Evolutionary conservation across 805 yeast species (phyloP).

Genomic region (Spencermartinsiella europaea): DNA sequence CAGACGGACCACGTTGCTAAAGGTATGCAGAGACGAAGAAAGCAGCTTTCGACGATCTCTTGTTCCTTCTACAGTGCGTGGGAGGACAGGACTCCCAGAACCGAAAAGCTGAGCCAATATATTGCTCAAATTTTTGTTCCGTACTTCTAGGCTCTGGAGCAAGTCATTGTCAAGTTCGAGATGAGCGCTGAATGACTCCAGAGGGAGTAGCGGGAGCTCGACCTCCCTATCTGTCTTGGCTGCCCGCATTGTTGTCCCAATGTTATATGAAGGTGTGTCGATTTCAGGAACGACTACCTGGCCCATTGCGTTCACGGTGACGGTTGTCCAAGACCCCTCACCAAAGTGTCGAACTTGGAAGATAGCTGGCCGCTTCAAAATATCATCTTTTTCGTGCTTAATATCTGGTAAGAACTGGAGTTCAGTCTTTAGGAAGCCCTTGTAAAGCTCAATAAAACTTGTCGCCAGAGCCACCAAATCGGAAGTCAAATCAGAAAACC

Average conservation of each 20-base stretch:
- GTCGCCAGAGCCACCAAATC: conserved; percentile 9
- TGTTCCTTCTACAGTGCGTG: conserved; percentile 7
- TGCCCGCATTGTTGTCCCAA: not conserved
- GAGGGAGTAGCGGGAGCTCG: conserved; percentile 5
- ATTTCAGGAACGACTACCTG: conserved; percentile 7
- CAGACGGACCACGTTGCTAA: conserved; percentile 15
- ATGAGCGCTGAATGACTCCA: conserved; percentile 19
- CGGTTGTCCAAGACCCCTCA: conserved; percentile 17
- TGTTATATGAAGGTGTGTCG: not conserved
- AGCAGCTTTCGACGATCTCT: conserved; percentile 16
- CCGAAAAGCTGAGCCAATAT: conserved; percentile 9
- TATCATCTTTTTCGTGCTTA: conserved; percentile 6
- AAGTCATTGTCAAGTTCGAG: conserved; percentile 14
- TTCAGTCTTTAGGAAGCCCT: not conserved
- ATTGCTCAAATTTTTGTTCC: conserved; percentile 7
- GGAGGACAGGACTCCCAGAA: not conserved
- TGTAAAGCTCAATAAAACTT: conserved; percentile 4
- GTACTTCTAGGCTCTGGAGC: conserved; percentile 14
- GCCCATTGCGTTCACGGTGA: conserved; percentile 10
- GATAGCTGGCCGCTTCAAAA: conserved; percentile 6
- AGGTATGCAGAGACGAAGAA: conserved; percentile 12
- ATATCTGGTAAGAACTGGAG: not conserved
- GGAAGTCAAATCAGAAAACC: not conserved
- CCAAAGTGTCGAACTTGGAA: conserved; percentile 14
- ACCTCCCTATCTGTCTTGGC: not conserved